Evolutionary conservation across 1,284 basidiomycete genomes (phyloP).

Genomic region (Inonotus obliquus): DNA sequence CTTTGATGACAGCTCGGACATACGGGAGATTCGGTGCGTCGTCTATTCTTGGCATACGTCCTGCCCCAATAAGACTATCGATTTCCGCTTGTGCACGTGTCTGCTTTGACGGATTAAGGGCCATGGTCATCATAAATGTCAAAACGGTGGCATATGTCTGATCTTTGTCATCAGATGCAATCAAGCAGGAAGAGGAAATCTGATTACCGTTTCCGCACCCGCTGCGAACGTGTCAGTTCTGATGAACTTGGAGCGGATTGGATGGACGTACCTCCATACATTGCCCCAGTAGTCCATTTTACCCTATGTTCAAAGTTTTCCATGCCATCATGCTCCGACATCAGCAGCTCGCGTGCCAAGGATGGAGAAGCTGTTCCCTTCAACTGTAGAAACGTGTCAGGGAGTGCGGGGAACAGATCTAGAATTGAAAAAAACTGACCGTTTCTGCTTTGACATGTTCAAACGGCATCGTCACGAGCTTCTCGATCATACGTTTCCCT

Average conservation of each 20-base stretch:
- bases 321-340: constrained; percentile 22
- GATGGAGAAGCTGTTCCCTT: constrained; percentile 26
- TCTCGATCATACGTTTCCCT: constrained; percentile 25
- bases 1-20: constrained; percentile 25
- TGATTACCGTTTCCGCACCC: background rate
- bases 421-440: constrained; percentile 36
- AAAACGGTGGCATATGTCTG: constrained; percentile 32
- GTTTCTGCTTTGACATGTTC: constrained; percentile 34
- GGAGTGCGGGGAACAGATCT: constrained; percentile 23
- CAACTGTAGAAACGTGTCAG: constrained; percentile 16
- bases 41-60: constrained; percentile 31
- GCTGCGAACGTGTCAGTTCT: background rate
- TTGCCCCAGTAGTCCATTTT: background rate
- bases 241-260: constrained; percentile 26
- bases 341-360: background rate
- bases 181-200: background rate
- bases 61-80: constrained; percentile 28
- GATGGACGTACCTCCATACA: background rate
- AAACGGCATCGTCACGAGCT: constrained; percentile 37
- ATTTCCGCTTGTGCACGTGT: constrained; percentile 33
- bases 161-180: background rate
- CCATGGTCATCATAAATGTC: constrained; percentile 37
- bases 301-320: background rate
- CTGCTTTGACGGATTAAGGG: constrained; percentile 35
- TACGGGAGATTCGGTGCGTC: constrained; percentile 34